Conservation (phyloP, 2,329 filamentous ascomycete genomes). For the Aspergillus cejpii region DNA sequence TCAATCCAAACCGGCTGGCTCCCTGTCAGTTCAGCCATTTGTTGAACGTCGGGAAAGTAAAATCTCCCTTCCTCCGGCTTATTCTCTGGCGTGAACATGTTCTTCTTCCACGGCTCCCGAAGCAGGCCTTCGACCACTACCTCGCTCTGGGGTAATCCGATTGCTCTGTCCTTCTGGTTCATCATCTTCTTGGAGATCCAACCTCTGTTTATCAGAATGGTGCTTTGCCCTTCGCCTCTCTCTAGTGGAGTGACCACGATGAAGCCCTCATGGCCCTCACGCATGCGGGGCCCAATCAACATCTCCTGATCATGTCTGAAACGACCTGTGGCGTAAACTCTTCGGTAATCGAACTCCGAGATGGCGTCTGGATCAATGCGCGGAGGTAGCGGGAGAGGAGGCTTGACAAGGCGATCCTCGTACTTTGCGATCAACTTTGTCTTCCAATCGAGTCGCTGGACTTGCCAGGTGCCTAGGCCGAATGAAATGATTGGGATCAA, state of each 20-base stretch:
- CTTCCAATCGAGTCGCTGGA: constrained; percentile 89
- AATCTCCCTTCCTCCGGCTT: constrained; percentile 75
- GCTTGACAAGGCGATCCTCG: constrained; percentile 82
- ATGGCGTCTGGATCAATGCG: constrained; percentile 74
- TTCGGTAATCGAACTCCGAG: constrained; percentile 83
- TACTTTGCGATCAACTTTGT: constrained; percentile 83
- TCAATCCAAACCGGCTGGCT: constrained; percentile 92
- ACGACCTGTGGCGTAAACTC: constrained; percentile 66
- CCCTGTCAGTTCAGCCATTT: constrained; percentile 80
- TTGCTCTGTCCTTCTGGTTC: constrained; percentile 55
- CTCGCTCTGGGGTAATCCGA: constrained; percentile 61
- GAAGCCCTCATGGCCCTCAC: constrained; percentile 83
- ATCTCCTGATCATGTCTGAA: constrained; percentile 90
- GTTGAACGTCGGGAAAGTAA: constrained; percentile 86
- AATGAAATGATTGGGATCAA: constrained; percentile 90
- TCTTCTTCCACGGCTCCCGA: constrained; percentile 90
- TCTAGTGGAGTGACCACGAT: constrained; percentile 89
- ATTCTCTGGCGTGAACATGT: constrained; percentile 93
- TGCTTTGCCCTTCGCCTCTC: constrained; percentile 53
- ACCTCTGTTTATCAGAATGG: constrained; percentile 79
- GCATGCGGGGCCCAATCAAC: constrained; percentile 84
- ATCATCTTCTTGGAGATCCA: constrained; percentile 79
- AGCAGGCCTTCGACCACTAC: constrained; percentile 78
- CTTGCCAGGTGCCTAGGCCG: constrained; percentile 86
- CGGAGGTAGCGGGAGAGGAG: constrained; percentile 78